Evolutionary conservation across 768 basidiomycete species (phyloP), one percentile per base, ranked within the genome.

Genomic region (Paxillus ammoniavirescens): DNA sequence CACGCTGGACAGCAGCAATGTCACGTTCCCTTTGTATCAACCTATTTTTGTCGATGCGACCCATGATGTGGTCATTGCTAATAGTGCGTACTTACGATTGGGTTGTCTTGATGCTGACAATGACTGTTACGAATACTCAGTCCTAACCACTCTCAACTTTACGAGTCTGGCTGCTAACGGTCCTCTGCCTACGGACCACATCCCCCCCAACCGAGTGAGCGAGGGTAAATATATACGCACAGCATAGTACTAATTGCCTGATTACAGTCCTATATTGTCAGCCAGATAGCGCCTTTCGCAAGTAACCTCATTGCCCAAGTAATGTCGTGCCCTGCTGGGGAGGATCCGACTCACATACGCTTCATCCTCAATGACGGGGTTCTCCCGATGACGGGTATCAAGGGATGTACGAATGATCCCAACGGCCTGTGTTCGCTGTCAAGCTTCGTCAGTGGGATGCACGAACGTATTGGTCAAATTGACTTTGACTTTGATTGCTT

Each of bases 291-390:
- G 7, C 77, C 79, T 2, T 81, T 81, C 61, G 76, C 75, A 0
- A 66, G 77, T n/a, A 76, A 79, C 60, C 65, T 80, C 36, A 75
- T 77, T 26, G 71, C 73, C 33, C 79, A 81, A 54, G 71, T 80
- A 8, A 62, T 79, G 36, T 65, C 69, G 10, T 80, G 77, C 60
- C 65, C 69, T 31, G 66, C 61, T 42, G 50, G 52, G 7, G 47
- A 56, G 40, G 52, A 62, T 3, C 59, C 65, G 5, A 65, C 69
- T 13, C 62, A 73, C 50, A 73, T 80, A 53, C 67, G 79, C 15
- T 72, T 75, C 64, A 68, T 79, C 43, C 66, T 79, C 23, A 82
- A 82, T 60, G 81, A 82, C 59, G 79, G 69, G 2, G 70, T 75
- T 4, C 65, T 80, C 1, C 80, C 79, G 9, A 65, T 80, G 12